Evolutionary conservation across 2,329 filamentous ascomycete species (phyloP), one percentile per base, ranked within the genome.

Genomic region (Colletotrichum plurivorum): DNA sequence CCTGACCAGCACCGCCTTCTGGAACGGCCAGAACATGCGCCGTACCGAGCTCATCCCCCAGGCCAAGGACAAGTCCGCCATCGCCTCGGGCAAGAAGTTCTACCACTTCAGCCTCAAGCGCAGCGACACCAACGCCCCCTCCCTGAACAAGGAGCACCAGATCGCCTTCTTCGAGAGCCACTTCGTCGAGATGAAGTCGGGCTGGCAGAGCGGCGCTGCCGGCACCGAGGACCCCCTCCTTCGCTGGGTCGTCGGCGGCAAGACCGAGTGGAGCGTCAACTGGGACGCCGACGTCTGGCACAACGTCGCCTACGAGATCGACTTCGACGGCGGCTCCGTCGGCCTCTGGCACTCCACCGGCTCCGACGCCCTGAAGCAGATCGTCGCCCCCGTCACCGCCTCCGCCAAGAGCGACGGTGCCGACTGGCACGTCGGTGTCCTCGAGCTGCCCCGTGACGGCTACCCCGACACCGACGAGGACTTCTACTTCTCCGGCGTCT

Each of bases 181-280:
- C 80, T 93, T 94, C 79, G 93, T 91, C 20, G 92, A 93, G 82
- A 80, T 94, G 78, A 93, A 93, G 83, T 89, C 88, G 63, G 92
- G 92, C 58, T 89, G 87, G 85, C 81, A 90, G 62, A 74, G 79
- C 64, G 85, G 85, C 56, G 80, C 82, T 55, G 69, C 76, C 22
- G 84, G 82, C 53, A 82, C 82, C 22, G 78, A 78, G 22, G 83
- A 87, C 67, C 81, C 84, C 41, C 84, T 86, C 72, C 83, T 94
- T 71, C 87, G 89, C 73, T 94, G 91, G 90, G 87, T 89, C 78
- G 88, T 89, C 12, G 84, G 84, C 69, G 86, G 89, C 15, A 80
- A 85, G 73, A 86, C 85, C 55, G 82, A 92, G 74, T 94, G 91
- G 91, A 87, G 86, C 73, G 84, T 84, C 2, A 83, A 87, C 70